phyloP scores from a whole-genome alignment of 768 basidiomycete species.

The Podaxis sp. region DNA sequence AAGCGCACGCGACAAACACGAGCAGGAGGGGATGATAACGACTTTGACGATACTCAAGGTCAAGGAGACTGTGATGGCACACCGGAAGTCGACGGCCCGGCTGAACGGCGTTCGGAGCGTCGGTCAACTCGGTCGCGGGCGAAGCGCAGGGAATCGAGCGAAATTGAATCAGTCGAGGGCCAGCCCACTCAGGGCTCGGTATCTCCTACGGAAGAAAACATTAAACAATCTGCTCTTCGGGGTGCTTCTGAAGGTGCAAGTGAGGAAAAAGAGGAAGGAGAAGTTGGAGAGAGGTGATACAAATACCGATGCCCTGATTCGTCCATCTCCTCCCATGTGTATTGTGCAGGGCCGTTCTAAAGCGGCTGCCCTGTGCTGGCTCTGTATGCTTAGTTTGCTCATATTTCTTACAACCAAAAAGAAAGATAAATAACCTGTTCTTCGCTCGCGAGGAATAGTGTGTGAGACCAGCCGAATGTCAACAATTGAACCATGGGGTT shows the following conservation, averaged over 20 bases:
- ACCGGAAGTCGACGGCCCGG: conserved; percentile 9
- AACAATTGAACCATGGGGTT: too few species aligned
- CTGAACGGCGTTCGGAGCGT: conserved; percentile 7
- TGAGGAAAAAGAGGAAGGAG: conserved; percentile 8
- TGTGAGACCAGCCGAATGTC: too few species aligned
- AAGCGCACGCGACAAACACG: conserved; percentile 48
- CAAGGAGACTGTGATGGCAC: conserved; percentile 6
- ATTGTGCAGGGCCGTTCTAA: not conserved
- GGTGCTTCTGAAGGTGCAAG: not conserved
- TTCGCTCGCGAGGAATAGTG: too few species aligned
- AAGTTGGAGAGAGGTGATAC: not conserved
- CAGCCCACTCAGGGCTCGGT: not conserved
- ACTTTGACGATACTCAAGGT: not conserved
- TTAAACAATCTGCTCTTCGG: not conserved
- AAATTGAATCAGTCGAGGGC: conserved; percentile 4
- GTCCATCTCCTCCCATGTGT: not conserved
- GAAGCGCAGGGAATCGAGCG: conserved; percentile 7
- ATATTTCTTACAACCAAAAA: too few species aligned
- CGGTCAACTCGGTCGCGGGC: conserved; percentile 10
- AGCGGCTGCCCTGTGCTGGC: too few species aligned
- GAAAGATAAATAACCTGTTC: too few species aligned
- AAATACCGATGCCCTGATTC: not conserved
- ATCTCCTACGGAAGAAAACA: conserved; percentile 6
- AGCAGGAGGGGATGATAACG: conserved; percentile 5
- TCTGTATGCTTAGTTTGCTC: too few species aligned